These are phyloP conservation scores for Neurospora sp. DNA, from an alignment of 495 filamentous ascomycete genomes.

Conservation along the genomic window DNA sequence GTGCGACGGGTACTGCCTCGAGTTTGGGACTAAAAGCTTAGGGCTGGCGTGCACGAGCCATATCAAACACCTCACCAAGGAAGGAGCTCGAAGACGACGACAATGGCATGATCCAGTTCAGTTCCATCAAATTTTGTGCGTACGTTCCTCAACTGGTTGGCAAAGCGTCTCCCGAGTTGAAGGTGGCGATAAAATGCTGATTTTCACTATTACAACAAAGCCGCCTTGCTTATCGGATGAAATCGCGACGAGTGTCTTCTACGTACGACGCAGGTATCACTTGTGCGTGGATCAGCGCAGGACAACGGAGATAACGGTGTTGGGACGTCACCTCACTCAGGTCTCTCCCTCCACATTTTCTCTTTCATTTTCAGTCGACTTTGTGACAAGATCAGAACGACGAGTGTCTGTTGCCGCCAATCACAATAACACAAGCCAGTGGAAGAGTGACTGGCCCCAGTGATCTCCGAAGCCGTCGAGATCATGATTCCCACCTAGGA, in stretches of 20 bases:
- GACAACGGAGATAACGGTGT: neutral
- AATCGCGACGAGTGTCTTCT: neutral
- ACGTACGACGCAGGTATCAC: neutral
- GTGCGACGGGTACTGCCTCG: neutral
- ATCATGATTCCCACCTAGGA: neutral
- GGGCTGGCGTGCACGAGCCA: neutral
- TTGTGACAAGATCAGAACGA: neutral
- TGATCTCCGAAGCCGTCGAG: neutral
- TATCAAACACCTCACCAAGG: neutral
- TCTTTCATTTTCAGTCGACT: neutral
- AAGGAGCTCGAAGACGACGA: neutral
- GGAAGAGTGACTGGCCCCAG: neutral
- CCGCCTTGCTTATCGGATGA: neutral
- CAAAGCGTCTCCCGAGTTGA: neutral
- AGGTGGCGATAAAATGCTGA: neutral
- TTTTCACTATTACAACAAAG: neutral
- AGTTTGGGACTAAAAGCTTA: neutral
- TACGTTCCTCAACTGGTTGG: neutral
- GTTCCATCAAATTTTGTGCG: no score
- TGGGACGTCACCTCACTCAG: neutral
- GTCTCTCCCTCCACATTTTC: neutral
- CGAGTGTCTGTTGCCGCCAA: neutral
- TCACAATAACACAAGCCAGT: neutral
- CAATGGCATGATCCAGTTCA: no score
- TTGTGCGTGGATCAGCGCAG: neutral